phyloP scores from a whole-genome alignment of 768 basidiomycete species.

The Phallus indusiatus region DNA sequence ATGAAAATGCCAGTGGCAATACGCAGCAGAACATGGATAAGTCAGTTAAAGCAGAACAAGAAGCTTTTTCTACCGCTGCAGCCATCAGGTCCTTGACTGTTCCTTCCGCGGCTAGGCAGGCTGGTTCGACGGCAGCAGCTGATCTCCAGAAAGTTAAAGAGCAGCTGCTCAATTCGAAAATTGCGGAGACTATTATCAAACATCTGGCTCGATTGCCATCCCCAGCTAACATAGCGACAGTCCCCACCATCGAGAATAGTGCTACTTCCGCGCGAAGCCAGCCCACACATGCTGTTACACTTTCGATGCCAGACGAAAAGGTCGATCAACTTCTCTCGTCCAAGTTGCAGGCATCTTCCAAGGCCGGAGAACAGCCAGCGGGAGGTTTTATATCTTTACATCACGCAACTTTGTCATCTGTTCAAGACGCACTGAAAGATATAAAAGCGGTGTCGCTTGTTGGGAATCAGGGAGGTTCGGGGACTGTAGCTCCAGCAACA shows the following conservation, averaged over 20 bases:
- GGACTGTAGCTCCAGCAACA: slow-evolving; percentile 52
- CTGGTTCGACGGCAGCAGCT: slow-evolving; percentile 21
- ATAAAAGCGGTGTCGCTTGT: slow-evolving; percentile 56
- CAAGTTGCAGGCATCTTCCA: slow-evolving; percentile 10
- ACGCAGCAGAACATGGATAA: slow-evolving; percentile 25
- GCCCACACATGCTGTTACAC: slow-evolving; percentile 74
- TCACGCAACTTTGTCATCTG: slow-evolving; percentile 38
- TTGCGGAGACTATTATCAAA: slow-evolving; percentile 62
- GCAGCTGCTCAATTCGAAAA: slow-evolving; percentile 54
- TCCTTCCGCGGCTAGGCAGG: slow-evolving; percentile 21
- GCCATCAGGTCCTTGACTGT: slow-evolving; percentile 60
- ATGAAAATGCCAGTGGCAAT: no score
- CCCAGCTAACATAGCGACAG: slow-evolving; percentile 22
- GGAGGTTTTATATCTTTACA: slow-evolving; percentile 23
- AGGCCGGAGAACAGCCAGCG: slow-evolving; percentile 9
- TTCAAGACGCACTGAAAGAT: slow-evolving; percentile 44
- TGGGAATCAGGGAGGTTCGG: slow-evolving; percentile 46
- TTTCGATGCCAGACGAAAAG: slow-evolving; percentile 54
- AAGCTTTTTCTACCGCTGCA: slow-evolving; percentile 54
- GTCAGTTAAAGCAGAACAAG: slow-evolving; percentile 37
- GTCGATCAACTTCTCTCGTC: slow-evolving; percentile 51
- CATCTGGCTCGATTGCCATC: slow-evolving; percentile 57
- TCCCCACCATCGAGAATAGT: slow-evolving; percentile 13
- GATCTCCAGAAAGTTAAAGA: slow-evolving; percentile 58
- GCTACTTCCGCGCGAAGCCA: slow-evolving; percentile 17